A percentile compares a stretch with the other conserved stretches of the same genome.
phyloP scores from a whole-genome alignment of 768 basidiomycete species.

The Serpula lacrymans region DNA sequence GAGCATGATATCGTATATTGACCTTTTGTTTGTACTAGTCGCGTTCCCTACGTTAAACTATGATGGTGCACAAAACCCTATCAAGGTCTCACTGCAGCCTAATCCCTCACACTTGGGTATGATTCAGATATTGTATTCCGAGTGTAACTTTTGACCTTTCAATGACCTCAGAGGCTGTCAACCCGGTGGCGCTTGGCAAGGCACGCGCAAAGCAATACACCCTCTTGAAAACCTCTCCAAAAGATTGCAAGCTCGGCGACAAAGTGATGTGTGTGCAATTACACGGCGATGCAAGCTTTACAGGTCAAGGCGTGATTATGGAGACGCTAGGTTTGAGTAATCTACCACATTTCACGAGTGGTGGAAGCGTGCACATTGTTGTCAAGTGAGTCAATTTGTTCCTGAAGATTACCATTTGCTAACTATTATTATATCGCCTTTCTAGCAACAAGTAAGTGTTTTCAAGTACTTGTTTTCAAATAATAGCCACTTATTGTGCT shows the following conservation, averaged over 20 bases:
- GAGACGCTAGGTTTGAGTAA: slow-evolving; percentile 87
- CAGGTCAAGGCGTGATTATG: slow-evolving; percentile 89
- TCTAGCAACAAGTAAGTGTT: slow-evolving; percentile 54
- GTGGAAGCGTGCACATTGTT: slow-evolving; percentile 87
- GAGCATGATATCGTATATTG: too few species aligned
- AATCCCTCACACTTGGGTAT: slow-evolving; percentile 76
- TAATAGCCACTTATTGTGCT: background rate
- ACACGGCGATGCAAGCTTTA: slow-evolving; percentile 90
- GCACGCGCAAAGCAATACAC: slow-evolving; percentile 89
- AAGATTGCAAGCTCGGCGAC: slow-evolving; percentile 48
- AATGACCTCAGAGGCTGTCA: slow-evolving; percentile 65
- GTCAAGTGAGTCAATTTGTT: slow-evolving; percentile 63
- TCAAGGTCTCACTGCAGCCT: slow-evolving; percentile 77
- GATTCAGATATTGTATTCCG: too few species aligned
- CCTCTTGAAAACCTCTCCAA: slow-evolving; percentile 58
- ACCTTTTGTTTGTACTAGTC: slow-evolving; percentile 31
- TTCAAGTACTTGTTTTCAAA: background rate
- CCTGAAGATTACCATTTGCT: slow-evolving; percentile 2
- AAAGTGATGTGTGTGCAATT: slow-evolving; percentile 86
- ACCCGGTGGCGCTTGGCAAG: slow-evolving; percentile 85
- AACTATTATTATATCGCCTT: slow-evolving; percentile 1
- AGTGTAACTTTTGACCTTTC: too few species aligned
- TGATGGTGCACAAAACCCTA: slow-evolving; percentile 37
- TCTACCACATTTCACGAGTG: slow-evolving; percentile 87
- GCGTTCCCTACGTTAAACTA: slow-evolving; percentile 66